A percentile compares a stretch with the other conserved stretches of the same genome.
These are phyloP conservation scores for Aaosphaeria pasadenensis DNA, from an alignment of 2,329 filamentous ascomycete species.

Conservation along the genomic window DNA sequence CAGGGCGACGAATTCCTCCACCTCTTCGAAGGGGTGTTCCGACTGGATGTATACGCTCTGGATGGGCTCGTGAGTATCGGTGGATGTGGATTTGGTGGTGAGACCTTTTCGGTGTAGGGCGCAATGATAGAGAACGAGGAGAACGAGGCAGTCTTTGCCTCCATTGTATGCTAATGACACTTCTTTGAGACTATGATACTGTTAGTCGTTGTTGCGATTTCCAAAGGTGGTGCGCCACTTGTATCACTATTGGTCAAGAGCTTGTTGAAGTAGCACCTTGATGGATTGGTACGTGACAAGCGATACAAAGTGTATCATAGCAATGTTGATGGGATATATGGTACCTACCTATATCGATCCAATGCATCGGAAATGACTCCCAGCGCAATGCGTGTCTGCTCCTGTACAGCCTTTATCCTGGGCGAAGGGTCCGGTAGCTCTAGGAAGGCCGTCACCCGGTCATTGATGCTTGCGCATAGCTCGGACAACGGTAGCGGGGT, in stretches of 20 bases:
- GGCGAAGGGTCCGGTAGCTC: constrained; percentile 55
- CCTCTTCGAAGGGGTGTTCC: constrained; percentile 76
- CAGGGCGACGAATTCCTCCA: constrained; percentile 75
- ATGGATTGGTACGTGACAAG: no score
- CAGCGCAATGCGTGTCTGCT: constrained; percentile 70
- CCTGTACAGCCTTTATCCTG: constrained; percentile 64
- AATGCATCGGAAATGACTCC: constrained; percentile 73
- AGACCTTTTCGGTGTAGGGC: constrained; percentile 45
- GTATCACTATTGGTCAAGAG: background rate
- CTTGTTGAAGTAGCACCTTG: no score
- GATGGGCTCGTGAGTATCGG: constrained; percentile 44
- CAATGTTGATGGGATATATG: no score
- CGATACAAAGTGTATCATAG: no score
- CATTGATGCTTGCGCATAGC: constrained; percentile 52
- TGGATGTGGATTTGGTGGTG: constrained; percentile 15
- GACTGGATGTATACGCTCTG: constrained; percentile 89
- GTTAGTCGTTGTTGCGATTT: background rate
- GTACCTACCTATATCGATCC: constrained; percentile 66
- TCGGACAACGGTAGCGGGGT: constrained; percentile 47
- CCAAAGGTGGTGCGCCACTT: constrained; percentile 13
- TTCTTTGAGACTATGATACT: constrained; percentile 60
- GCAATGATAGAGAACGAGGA: constrained; percentile 82
- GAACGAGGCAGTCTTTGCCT: constrained; percentile 94
- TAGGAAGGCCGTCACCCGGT: constrained; percentile 65
- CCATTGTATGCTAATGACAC: constrained; percentile 95